A percentile compares a stretch with the other conserved stretches of the same genome.
Evolutionary conservation across 2,329 filamentous ascomycete species (phyloP).

Genomic region (Curvularia sp.): DNA sequence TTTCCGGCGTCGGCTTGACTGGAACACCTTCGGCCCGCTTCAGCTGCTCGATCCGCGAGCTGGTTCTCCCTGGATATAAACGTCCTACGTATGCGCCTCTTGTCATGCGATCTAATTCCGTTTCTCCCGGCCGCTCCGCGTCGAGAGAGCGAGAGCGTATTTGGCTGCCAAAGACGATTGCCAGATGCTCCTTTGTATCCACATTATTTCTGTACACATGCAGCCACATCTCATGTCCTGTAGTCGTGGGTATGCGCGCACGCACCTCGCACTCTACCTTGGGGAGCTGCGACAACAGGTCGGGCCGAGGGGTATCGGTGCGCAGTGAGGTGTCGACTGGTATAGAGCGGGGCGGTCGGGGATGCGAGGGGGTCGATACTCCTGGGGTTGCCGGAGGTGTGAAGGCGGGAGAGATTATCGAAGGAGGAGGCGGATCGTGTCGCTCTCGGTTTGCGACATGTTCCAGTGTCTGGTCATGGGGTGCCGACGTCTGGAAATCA

Average conservation of each 20-base stretch:
- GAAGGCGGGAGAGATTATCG: constrained; percentile 58
- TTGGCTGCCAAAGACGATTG: constrained; percentile 90
- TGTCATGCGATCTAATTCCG: constrained; percentile 90
- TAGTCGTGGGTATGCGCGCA: constrained; percentile 91
- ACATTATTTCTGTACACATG: constrained; percentile 93
- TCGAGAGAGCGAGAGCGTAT: constrained; percentile 79
- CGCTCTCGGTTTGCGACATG: constrained; percentile 15
- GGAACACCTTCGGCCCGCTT: constrained; percentile 48
- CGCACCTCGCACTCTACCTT: constrained; percentile 92
- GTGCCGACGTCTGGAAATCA: constrained; percentile 34
- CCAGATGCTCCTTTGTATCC: constrained; percentile 94
- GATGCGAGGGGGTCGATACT: constrained; percentile 43
- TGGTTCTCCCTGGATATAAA: constrained; percentile 83
- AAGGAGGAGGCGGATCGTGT: constrained; percentile 45
- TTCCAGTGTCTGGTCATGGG: constrained; percentile 30
- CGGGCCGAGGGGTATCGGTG: constrained; percentile 64
- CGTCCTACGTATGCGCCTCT: constrained; percentile 90
- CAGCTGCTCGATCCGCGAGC: constrained; percentile 69
- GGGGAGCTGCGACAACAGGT: constrained; percentile 77
- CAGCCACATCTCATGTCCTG: constrained; percentile 93
- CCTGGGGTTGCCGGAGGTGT: constrained; percentile 51
- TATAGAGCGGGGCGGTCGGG: constrained; percentile 50
- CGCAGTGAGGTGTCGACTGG: constrained; percentile 52
- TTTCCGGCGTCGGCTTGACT: constrained; percentile 29
- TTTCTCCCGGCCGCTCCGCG: constrained; percentile 75